Percentiles rank a stretch among this genome's conserved stretches.
These are phyloP conservation scores for Penicillium sp. DNA, from an alignment of 2,329 filamentous ascomycete species.

Conservation along the genomic window DNA sequence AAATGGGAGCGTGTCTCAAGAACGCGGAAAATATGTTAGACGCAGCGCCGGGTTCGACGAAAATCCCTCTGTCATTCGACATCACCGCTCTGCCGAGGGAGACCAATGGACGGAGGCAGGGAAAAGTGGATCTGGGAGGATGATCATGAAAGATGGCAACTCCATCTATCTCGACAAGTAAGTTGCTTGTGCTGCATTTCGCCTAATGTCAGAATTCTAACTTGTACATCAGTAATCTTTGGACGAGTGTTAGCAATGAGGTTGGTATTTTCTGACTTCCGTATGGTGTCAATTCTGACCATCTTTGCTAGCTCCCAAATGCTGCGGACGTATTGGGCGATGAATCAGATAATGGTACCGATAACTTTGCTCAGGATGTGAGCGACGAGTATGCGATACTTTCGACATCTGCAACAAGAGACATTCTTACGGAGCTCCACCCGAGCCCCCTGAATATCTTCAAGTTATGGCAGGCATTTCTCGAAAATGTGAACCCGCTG, in stretches of 20 bases:
- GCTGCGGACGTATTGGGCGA: constrained; percentile 21
- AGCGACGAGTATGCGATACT: constrained; percentile 16
- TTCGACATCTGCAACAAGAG: background rate
- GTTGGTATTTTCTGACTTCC: constrained; percentile 3
- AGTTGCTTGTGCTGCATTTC: background rate
- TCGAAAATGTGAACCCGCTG: constrained; percentile 58
- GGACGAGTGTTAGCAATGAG: constrained; percentile 26
- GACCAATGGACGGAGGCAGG: background rate
- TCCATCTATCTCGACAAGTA: constrained; percentile 29
- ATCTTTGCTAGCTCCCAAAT: constrained; percentile 19
- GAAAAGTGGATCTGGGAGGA: constrained; percentile 16
- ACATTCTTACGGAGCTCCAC: constrained; percentile 15
- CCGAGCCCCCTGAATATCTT: constrained; percentile 25
- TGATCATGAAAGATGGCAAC: constrained; percentile 27
- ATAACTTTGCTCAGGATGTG: constrained; percentile 12
- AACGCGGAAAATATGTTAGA: constrained; percentile 13
- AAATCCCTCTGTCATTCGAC: background rate
- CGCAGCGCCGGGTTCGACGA: background rate
- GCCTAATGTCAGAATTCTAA: constrained; percentile 1
- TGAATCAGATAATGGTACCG: constrained; percentile 11
- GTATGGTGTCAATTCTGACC: background rate
- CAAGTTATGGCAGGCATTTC: constrained; percentile 29
- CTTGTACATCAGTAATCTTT: constrained; percentile 14
- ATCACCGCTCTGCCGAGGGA: background rate
- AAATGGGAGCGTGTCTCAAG: constrained; percentile 8